These are phyloP conservation scores for Discostella stelligeroides DNA, from an alignment of 108 stramenopile genomes.

Conservation along the genomic window DNA sequence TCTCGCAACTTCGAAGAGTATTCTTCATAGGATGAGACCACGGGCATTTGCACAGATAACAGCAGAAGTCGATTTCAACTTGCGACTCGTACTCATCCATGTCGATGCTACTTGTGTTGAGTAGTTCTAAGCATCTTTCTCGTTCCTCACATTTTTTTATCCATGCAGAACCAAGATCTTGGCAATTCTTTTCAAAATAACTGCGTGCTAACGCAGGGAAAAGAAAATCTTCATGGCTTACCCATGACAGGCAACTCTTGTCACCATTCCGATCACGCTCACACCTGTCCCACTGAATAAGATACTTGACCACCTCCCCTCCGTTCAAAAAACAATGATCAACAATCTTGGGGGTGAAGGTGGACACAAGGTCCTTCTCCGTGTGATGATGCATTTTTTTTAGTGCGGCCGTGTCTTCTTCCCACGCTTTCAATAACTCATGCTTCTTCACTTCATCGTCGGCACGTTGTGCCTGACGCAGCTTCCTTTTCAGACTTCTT, in stretches of 20 bases:
- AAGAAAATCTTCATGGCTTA: constrained; percentile 26
- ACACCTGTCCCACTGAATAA: constrained; percentile 23
- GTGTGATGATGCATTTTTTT: not conserved
- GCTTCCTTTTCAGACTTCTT: not conserved
- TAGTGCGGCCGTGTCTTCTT: not conserved
- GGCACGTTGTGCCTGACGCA: not conserved
- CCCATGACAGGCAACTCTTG: constrained; percentile 20
- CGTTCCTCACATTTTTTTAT: constrained; percentile 5
- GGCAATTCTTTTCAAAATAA: constrained; percentile 6
- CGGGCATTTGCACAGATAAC: constrained; percentile 32
- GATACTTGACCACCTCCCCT: constrained; percentile 8
- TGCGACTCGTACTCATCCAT: constrained; percentile 2
- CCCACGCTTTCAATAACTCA: not conserved
- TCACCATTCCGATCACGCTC: not conserved
- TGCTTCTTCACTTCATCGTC: constrained; percentile 8
- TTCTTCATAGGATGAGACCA: not conserved
- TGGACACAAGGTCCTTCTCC: constrained; percentile 19
- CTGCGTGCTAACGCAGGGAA: constrained; percentile 21
- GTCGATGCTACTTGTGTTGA: constrained; percentile 9
- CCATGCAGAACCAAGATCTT: not conserved
- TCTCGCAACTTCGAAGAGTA: constrained; percentile 16
- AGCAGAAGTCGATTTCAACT: constrained; percentile 35
- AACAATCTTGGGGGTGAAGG: constrained; percentile 29
- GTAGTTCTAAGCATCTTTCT: not conserved
- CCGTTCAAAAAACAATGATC: constrained; percentile 24